Base-by-base conservation (phyloP, 225 moss, liverwort and hornwort species). In the Physcomitrium patens region DNA sequence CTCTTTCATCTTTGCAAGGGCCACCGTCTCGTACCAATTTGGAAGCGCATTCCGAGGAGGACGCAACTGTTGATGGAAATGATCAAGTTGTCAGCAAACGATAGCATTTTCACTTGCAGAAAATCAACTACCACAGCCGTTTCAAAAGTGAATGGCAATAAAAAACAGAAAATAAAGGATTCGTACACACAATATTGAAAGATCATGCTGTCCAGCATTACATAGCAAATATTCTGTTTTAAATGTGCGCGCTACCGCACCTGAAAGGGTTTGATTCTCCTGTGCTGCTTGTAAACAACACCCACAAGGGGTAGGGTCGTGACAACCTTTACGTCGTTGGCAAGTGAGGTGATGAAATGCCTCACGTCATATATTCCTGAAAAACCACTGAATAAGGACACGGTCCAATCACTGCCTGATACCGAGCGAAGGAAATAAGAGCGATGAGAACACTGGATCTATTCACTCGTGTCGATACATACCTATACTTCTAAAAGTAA, bases 301-400 rank as follows among this genome's bases (percentile, higher is more conserved):
- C 84, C 86, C 37, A 78, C 79, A 60, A 85, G 68, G 63, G 99
- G 95, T 63, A 99, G 86, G 65, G 76, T 62, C 65, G 70, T 83
- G 73, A 99, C 89, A 61, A 99, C 77, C 77, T 77, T 85, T 62
- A 93, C 88, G 77, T 99, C 99, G 14, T 84, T 77, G 63, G 88
- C 86, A 75, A 99, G 84, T 7, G 92, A 82, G 12, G 80, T 81
- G 77, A 95, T 93, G 83, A 99, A 99, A 86, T 95, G 90, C 22
- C 85, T 81, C 64, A 87, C 89, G 60, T 99, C 93, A 80, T 99
- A 99, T 67, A 99, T 83, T 81, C 87, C 95, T 93, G 93, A 80
- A 89, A 99, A 95, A 52, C 89, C 95, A 92, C 95, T 99, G 93
- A 47, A 89, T 85, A 78, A 74, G 74, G 50, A 58, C 62, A 75